phyloP scores from a whole-genome alignment of 1,139 yeast genomes.

The Sporopachydermia cereana region DNA sequence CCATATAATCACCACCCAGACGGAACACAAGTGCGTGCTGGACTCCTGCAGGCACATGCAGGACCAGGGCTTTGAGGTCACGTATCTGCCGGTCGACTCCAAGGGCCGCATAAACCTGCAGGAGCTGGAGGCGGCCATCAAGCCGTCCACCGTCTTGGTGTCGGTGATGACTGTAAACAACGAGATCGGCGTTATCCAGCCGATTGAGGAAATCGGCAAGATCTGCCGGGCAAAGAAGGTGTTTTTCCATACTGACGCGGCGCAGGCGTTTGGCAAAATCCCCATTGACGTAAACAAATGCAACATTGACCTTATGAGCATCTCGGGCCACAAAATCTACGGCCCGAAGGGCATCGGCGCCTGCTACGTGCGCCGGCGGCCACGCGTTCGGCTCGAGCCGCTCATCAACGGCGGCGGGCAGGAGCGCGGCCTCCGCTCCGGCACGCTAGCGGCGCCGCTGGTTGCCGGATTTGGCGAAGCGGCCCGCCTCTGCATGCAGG shows the following conservation, averaged over 20 bases:
- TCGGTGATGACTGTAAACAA: slow-evolving; percentile 97
- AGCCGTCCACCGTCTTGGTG: slow-evolving; percentile 85
- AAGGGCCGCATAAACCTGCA: slow-evolving; percentile 77
- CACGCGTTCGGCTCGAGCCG: slow-evolving; percentile 95
- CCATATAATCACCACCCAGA: slow-evolving; percentile 91
- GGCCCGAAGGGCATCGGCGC: slow-evolving; percentile 99
- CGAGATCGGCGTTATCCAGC: slow-evolving; percentile 97
- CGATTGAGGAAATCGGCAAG: slow-evolving; percentile 84
- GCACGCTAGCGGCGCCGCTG: slow-evolving; percentile 92
- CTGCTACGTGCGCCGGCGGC: slow-evolving; percentile 89
- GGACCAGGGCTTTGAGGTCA: slow-evolving; percentile 94
- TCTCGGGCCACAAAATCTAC: slow-evolving; percentile 91
- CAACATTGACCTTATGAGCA: slow-evolving; percentile 88
- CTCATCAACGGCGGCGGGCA: slow-evolving; percentile 97
- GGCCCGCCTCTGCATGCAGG: slow-evolving; percentile 68
- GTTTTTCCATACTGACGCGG: slow-evolving; percentile 97
- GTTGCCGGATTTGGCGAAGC: slow-evolving; percentile 98
- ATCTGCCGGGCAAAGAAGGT: slow-evolving; percentile 80
- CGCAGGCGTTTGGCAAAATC: slow-evolving; percentile 94
- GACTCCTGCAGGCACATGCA: slow-evolving; percentile 92
- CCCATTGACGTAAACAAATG: slow-evolving; percentile 85
- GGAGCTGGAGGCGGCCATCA: slow-evolving; percentile 67
- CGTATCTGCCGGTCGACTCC: slow-evolving; percentile 72
- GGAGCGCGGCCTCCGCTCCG: slow-evolving; percentile 95
- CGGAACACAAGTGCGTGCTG: slow-evolving; percentile 95